Percentiles rank a stretch among this genome's conserved stretches.
phyloP scores from a whole-genome alignment of 2,329 filamentous ascomycete species.

The Colletotrichum noveboracense region DNA sequence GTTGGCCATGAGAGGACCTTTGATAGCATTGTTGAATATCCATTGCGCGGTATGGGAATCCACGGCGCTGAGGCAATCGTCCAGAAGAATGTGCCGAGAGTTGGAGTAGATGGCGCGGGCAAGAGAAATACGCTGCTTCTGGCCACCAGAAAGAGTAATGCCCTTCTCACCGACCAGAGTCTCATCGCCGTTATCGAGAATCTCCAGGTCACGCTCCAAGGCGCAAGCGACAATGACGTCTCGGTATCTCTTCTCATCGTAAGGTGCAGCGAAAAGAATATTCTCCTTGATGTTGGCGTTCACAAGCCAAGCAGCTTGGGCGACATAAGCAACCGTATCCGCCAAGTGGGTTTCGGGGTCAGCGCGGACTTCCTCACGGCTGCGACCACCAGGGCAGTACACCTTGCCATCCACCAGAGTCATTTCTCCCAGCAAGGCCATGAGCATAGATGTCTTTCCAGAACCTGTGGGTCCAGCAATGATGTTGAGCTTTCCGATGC shows the following conservation, averaged over 20 bases:
- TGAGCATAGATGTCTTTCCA: constrained; percentile 93
- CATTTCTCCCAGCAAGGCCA: constrained; percentile 98
- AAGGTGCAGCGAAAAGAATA: constrained; percentile 86
- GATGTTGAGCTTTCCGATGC: constrained; percentile 86
- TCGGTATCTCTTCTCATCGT: constrained; percentile 82
- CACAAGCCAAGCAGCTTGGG: constrained; percentile 95
- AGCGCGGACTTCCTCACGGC: constrained; percentile 81
- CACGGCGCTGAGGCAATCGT: constrained; percentile 95
- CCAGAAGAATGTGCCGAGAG: constrained; percentile 86
- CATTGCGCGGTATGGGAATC: constrained; percentile 98
- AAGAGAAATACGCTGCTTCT: constrained; percentile 96
- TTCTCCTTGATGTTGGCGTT: constrained; percentile 97
- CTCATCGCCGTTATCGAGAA: constrained; percentile 90
- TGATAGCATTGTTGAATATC: constrained; percentile 94
- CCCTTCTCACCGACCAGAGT: constrained; percentile 97
- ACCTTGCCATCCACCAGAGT: constrained; percentile 81
- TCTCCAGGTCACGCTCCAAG: constrained; percentile 87
- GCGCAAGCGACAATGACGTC: constrained; percentile 91
- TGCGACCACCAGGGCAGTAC: constrained; percentile 83
- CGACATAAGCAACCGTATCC: constrained; percentile 94
- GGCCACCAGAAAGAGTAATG: constrained; percentile 93
- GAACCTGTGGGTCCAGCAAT: constrained; percentile 93
- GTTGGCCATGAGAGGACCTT: constrained; percentile 84
- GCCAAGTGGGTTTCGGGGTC: constrained; percentile 86
- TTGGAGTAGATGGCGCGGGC: constrained; percentile 98